Evolutionary conservation across 495 filamentous ascomycete species (phyloP).

Genomic region (Daldinia loculata): DNA sequence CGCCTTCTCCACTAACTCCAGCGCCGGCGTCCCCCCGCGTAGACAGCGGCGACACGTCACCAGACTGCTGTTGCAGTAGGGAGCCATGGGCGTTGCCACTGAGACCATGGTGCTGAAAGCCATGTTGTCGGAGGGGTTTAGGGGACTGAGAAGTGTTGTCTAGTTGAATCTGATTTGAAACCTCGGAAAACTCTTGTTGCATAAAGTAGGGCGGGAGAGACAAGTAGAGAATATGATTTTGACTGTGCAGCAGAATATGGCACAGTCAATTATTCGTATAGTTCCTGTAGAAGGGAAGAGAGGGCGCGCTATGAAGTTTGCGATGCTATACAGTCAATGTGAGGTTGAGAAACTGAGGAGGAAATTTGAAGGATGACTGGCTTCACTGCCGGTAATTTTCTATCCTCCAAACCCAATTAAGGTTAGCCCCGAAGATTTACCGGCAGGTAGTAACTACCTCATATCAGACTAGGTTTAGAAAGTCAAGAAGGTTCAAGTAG

Average conservation of each 20-base stretch:
- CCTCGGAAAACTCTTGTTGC: slow-evolving; percentile 79
- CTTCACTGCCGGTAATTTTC: slow-evolving; percentile 16
- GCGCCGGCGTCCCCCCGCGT: slow-evolving; percentile 25
- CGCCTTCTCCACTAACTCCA: slow-evolving; percentile 32
- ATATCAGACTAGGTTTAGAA: not conserved
- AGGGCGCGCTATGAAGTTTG: slow-evolving; percentile 16
- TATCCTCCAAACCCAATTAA: slow-evolving; percentile 4
- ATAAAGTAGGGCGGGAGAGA: slow-evolving; percentile 73
- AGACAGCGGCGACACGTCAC: slow-evolving; percentile 45
- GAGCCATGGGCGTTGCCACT: slow-evolving; percentile 44
- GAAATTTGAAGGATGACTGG: slow-evolving; percentile 12
- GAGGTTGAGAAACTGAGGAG: slow-evolving; percentile 17
- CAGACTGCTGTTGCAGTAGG: slow-evolving; percentile 43
- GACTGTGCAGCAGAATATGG: slow-evolving; percentile 72
- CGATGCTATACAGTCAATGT: slow-evolving; percentile 22
- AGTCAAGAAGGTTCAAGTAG: not conserved
- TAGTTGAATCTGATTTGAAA: slow-evolving; percentile 62
- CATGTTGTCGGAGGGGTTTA: slow-evolving; percentile 73
- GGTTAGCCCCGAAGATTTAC: not conserved
- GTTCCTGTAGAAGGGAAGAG: not conserved
- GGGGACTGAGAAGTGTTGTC: slow-evolving; percentile 54
- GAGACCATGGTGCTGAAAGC: slow-evolving; percentile 65
- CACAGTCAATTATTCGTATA: slow-evolving; percentile 42
- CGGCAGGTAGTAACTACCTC: not conserved
- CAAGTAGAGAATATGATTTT: slow-evolving; percentile 45